These are phyloP conservation scores for Tolypocladium capitatum DNA, from an alignment of 2,329 filamentous ascomycete species.

Conservation along the genomic window DNA sequence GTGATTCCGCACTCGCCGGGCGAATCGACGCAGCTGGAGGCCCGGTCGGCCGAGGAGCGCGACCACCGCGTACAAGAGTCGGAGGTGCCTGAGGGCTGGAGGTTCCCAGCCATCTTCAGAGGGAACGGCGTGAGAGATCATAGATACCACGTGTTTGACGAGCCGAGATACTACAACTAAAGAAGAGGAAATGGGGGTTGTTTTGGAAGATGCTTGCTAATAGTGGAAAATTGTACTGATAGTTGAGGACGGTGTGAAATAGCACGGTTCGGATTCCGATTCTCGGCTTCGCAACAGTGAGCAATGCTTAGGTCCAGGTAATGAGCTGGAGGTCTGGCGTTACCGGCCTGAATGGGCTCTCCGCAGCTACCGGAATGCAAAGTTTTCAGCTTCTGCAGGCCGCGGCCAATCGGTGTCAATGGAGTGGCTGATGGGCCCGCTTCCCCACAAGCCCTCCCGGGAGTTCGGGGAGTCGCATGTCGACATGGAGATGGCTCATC, in stretches of 20 bases:
- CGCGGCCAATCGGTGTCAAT: no score
- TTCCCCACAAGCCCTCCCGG: no score
- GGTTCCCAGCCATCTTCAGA: constrained; percentile 75
- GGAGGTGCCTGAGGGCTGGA: constrained; percentile 60
- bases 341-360: no score
- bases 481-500: no score
- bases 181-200: neutral
- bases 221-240: neutral
- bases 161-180: constrained; percentile 59
- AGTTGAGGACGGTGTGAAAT: neutral
- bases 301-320: no score
- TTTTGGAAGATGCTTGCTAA: neutral
- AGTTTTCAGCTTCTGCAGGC: no score
- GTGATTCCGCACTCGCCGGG: constrained; percentile 56
- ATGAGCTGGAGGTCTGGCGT: no score
- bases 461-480: no score
- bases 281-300: no score
- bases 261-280: no score
- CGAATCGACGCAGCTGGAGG: constrained; percentile 32
- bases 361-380: no score
- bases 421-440: no score
- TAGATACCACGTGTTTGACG: constrained; percentile 87
- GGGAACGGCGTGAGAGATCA: constrained; percentile 82
- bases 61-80: constrained; percentile 50
- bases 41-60: constrained; percentile 37